These are phyloP conservation scores for Yamadazyma tumulicola DNA, from an alignment of 805 yeast genomes.

Conservation along the genomic window DNA sequence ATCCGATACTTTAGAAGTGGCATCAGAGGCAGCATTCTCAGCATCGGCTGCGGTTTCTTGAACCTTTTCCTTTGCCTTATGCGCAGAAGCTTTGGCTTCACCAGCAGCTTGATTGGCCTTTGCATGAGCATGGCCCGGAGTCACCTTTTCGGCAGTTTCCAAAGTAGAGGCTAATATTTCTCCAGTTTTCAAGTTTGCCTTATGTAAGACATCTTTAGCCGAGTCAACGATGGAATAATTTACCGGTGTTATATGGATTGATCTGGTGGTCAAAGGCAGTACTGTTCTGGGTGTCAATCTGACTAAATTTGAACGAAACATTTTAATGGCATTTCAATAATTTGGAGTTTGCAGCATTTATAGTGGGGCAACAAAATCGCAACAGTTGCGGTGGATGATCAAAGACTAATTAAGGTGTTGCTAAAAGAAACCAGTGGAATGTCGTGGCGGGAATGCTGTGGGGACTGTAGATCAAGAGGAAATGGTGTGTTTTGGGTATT, in stretches of 20 bases:
- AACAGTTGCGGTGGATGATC: constrained; percentile 12
- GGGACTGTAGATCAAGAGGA: too few species aligned
- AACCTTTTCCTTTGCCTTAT: constrained; percentile 30
- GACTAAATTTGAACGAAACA: constrained; percentile 8
- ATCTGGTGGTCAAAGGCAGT: constrained; percentile 9
- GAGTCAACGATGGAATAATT: constrained; percentile 26
- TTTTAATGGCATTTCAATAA: not conserved
- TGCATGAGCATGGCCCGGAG: too few species aligned
- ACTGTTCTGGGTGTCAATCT: too few species aligned
- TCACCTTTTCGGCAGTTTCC: constrained; percentile 31
- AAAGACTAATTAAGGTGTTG: too few species aligned
- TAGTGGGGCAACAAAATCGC: constrained; percentile 5
- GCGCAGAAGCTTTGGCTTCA: constrained; percentile 21
- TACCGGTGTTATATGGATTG: constrained; percentile 6
- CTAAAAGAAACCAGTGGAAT: too few species aligned
- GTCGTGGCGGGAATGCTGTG: too few species aligned
- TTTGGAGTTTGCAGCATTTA: constrained; percentile 3
- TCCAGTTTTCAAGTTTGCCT: constrained; percentile 37
- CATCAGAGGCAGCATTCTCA: too few species aligned
- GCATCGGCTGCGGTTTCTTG: constrained; percentile 23
- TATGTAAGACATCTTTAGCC: constrained; percentile 33
- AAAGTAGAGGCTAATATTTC: constrained; percentile 37
- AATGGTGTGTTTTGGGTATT: too few species aligned
- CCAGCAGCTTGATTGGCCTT: constrained; percentile 20
- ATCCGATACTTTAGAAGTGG: constrained; percentile 14